Base-by-base conservation (phyloP, 768 basidiomycete species). In the Suillus variegatus region DNA sequence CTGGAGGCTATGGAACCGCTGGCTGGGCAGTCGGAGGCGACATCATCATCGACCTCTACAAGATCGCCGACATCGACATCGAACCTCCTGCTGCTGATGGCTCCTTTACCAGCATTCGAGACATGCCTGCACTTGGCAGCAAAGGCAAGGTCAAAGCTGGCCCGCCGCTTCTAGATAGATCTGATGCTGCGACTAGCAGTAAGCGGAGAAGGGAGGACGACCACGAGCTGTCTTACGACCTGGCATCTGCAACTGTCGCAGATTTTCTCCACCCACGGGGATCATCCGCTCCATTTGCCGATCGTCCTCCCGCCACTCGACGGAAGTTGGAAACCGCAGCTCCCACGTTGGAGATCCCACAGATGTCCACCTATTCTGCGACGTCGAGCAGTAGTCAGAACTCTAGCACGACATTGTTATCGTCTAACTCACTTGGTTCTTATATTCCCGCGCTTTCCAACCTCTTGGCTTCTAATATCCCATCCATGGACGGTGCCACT, bases 11-110 rank as follows among this genome's bases (percentile, higher is more conserved):
- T 73, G 95, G 94, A 7, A 95, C 92, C 1, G 93, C 90, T 12
- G 95, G 94, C 1, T 94, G 94, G 91, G 87, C 93, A 56, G 86
- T 96, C 62, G 88, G 88, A 18, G 95, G 95, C 44, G 90, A 96
- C 71, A 81, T 97, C 64, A 88, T 97, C 72, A 76, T 96, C 69
- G 95, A 97, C 78, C 77, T 97, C 57, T 85, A 83, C 71, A 85
- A 83, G 69, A 78, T 97, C 60, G 80, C 81, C 61, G 88, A 89
- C 44, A 80, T 92, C 46, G 85, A 88, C 40, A 87, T 94, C 62
- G 91, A 92, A 72, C 70, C 81, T 8, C 90, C 91, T 20, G 77
- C 74, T 14, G 71, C 67, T 13, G 83, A 83, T 51, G 86, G 82
- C 16, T 81, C 84, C 6, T 92, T 83, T 74, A 89, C 86, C 1